Base-by-base conservation (phyloP, 495 filamentous ascomycete species). In the Cudoniella acicularis region DNA sequence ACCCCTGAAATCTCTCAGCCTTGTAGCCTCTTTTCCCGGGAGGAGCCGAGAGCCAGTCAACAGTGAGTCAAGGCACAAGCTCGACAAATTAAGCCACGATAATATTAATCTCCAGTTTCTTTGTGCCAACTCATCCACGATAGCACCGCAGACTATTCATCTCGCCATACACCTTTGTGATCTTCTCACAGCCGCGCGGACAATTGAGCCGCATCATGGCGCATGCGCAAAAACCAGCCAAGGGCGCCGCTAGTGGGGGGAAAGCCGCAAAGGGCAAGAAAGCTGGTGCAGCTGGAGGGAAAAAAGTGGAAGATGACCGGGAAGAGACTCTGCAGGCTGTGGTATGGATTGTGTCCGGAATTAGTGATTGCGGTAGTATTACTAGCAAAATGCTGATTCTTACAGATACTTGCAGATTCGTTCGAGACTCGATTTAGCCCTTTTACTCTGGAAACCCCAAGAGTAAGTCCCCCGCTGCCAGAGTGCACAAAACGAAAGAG, bases 301-400 rank as follows among this genome's bases (percentile, higher is more conserved):
- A 89, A 68, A 70, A 72, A 1, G 81, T 69, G 18, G 78, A 87
- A 47, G 85, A 89, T 54, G 83, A 89, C 66, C 75, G 85, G 47
- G 92, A 96, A 66, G 89, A 96, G 68, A 84, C 87, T 8, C 79
- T 98, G 46, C 92, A 97, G 74, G 93, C 93, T 46, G 91, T 98
- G 64, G 90, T 93, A 72, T 57, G 71, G 2, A 8, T 43, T 9
- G 26, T 57, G 22, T 36, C 13, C 13, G 30, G 6, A 4, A 36
- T 36, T 6, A 13, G 30, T 13, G 13, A 4, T 36, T 36, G 6
- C 13, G 4, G 6, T 6, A 13, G 13, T 13, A 36, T 36, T 36
- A 13, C 6, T 6, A 36, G 30, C 30, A 36, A n/a, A 41, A 54
- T 57, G 24, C 52, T 52, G 63, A 61, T 53, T 24, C 45, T 40